Evolutionary conservation across 495 filamentous ascomycete species (phyloP).

Genomic region (Sphaerosporella brunnea): DNA sequence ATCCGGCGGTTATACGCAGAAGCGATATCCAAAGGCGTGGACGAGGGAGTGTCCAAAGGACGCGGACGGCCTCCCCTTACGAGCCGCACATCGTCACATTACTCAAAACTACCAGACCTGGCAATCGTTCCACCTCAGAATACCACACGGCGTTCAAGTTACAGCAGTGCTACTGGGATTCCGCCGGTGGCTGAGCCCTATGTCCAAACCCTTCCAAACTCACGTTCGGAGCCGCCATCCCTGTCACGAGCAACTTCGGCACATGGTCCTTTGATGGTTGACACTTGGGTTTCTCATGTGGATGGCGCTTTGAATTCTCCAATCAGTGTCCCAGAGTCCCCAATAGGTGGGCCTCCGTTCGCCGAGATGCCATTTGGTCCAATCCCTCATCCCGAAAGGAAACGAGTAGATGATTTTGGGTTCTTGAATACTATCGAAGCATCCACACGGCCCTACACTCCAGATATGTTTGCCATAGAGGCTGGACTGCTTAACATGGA

Average conservation of each 20-base stretch:
- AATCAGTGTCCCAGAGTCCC: constrained; percentile 2
- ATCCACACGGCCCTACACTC: constrained; percentile 17
- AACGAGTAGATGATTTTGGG: constrained; percentile 9
- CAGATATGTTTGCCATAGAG: constrained; percentile 13
- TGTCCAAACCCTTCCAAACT: neutral
- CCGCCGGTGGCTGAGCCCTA: constrained; percentile 1
- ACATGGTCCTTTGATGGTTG: neutral
- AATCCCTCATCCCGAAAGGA: neutral
- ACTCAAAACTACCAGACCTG: neutral
- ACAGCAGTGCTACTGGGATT: constrained; percentile 7
- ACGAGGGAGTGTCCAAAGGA: neutral
- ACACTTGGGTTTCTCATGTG: neutral
- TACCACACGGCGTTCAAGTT: neutral
- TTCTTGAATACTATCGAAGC: constrained; percentile 19
- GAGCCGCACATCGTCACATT: constrained; percentile 2
- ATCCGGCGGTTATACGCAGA: neutral
- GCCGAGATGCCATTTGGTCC: neutral
- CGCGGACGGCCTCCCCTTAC: constrained; percentile 2
- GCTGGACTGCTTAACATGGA: constrained; percentile 1
- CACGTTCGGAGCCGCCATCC: neutral
- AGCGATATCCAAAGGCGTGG: neutral
- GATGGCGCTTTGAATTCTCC: constrained; percentile 4
- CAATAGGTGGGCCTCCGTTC: neutral
- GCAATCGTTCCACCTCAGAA: neutral
- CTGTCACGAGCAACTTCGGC: neutral